Evolutionary conservation across 148 eudicot species (phyloP).

Genomic region (Rhododendron ovatum): DNA sequence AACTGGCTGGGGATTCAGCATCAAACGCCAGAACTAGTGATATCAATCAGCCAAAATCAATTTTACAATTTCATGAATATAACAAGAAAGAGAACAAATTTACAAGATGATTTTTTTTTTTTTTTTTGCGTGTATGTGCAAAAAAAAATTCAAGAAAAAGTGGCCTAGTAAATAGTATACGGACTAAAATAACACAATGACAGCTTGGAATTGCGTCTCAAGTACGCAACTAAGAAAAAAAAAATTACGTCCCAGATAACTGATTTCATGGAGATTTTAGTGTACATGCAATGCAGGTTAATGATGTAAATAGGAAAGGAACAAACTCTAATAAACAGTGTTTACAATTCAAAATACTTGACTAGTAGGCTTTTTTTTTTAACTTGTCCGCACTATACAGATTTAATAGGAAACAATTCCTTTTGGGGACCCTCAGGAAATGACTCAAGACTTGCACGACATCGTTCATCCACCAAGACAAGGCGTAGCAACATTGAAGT

Average conservation of each 20-base stretch:
- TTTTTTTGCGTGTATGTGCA: no score
- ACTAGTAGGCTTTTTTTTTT: neutral
- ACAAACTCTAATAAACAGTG: neutral
- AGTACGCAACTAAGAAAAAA: no score
- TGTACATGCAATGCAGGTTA: neutral
- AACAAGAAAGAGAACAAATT: neutral
- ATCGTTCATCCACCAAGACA: constrained; percentile 9
- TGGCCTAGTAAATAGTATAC: neutral
- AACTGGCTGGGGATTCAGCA: no score
- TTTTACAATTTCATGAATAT: no score
- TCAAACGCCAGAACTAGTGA: no score
- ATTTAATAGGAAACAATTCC: neutral
- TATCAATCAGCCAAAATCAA: no score
- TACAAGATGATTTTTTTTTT: neutral
- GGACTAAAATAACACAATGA: neutral
- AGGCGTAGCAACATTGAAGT: constrained; percentile 1
- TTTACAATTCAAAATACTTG: neutral
- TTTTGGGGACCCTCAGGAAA: neutral
- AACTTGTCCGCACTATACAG: neutral
- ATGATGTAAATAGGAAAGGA: neutral
- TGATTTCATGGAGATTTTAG: neutral
- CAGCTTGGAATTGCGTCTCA: neutral
- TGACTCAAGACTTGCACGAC: neutral
- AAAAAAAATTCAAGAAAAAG: no score
- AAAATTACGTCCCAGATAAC: neutral